phyloP scores from a whole-genome alignment of 2,329 filamentous ascomycete genomes.

The Trichoderma cornu-damae region DNA sequence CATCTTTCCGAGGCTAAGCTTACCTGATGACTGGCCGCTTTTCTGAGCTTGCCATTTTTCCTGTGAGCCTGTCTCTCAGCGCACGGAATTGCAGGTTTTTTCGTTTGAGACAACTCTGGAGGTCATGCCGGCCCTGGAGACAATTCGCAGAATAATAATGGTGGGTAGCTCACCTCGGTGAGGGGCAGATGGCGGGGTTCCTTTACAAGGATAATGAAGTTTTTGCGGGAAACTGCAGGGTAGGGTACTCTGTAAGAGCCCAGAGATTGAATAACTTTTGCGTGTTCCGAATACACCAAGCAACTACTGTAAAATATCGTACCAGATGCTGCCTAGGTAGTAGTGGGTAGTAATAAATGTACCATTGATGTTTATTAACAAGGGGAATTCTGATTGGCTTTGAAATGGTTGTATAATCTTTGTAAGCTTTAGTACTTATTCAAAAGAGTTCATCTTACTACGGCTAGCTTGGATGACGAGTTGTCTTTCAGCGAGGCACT shows the following conservation, averaged over 20 bases:
- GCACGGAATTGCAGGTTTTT: slow-evolving; percentile 16
- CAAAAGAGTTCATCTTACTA: too few relatives aligned
- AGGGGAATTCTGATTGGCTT: too few relatives aligned
- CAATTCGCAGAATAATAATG: slow-evolving; percentile 18
- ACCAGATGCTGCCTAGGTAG: too few relatives aligned
- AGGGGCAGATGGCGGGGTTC: slow-evolving; percentile 27
- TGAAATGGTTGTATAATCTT: too few relatives aligned
- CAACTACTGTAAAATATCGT: too few relatives aligned
- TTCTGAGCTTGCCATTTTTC: slow-evolving; percentile 39
- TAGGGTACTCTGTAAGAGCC: not conserved
- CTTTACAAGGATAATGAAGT: slow-evolving; percentile 10
- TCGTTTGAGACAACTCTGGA: slow-evolving; percentile 24
- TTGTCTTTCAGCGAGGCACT: too few relatives aligned
- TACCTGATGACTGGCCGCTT: slow-evolving; percentile 36
- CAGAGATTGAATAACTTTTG: too few relatives aligned
- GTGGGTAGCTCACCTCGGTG: slow-evolving; percentile 30
- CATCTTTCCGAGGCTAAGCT: slow-evolving; percentile 3
- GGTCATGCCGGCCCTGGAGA: slow-evolving; percentile 23
- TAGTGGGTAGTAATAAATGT: too few relatives aligned
- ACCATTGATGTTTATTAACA: too few relatives aligned
- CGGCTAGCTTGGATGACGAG: too few relatives aligned
- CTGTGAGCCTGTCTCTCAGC: slow-evolving; percentile 22
- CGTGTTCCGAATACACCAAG: too few relatives aligned
- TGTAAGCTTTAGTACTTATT: too few relatives aligned
- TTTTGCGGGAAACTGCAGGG: not conserved